These are phyloP conservation scores for Ophiobolus disseminans DNA, from an alignment of 2,329 filamentous ascomycete species.

Conservation along the genomic window DNA sequence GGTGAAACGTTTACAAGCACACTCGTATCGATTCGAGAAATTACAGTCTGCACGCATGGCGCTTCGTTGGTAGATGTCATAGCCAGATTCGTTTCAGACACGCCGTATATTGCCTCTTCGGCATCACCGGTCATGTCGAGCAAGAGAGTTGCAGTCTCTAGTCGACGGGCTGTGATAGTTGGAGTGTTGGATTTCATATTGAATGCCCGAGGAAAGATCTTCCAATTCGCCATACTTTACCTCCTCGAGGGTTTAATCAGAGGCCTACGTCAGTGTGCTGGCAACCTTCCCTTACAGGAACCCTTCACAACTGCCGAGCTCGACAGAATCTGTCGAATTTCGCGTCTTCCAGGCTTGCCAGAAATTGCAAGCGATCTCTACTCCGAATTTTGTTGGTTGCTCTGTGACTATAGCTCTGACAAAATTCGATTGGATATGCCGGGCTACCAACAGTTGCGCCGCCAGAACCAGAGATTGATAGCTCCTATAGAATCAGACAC, in stretches of 20 bases:
- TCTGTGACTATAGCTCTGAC: constrained; percentile 27
- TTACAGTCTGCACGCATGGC: constrained; percentile 51
- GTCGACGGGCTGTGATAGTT: constrained; percentile 30
- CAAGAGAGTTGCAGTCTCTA: constrained; percentile 6
- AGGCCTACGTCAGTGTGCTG: constrained; percentile 32
- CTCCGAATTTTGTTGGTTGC: constrained; percentile 34
- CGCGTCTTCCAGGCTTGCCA: constrained; percentile 49
- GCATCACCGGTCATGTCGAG: not conserved
- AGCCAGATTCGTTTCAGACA: constrained; percentile 32
- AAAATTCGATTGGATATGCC: too few relatives aligned
- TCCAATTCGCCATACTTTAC: constrained; percentile 52
- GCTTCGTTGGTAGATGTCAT: constrained; percentile 48
- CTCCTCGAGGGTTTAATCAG: constrained; percentile 52
- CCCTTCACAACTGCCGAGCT: constrained; percentile 26
- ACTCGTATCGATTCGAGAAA: constrained; percentile 38
- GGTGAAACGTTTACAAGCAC: constrained; percentile 54
- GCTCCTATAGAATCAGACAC: not conserved
- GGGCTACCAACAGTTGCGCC: constrained; percentile 23
- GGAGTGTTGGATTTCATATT: constrained; percentile 46
- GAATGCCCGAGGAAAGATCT: constrained; percentile 45
- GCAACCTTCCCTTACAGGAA: not conserved
- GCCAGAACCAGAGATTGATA: constrained; percentile 16
- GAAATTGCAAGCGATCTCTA: constrained; percentile 53
- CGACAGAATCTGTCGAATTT: constrained; percentile 44
- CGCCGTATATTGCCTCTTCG: constrained; percentile 3